phyloP scores from a whole-genome alignment of 208 protist genomes.

The Leishmania tropica region DNA sequence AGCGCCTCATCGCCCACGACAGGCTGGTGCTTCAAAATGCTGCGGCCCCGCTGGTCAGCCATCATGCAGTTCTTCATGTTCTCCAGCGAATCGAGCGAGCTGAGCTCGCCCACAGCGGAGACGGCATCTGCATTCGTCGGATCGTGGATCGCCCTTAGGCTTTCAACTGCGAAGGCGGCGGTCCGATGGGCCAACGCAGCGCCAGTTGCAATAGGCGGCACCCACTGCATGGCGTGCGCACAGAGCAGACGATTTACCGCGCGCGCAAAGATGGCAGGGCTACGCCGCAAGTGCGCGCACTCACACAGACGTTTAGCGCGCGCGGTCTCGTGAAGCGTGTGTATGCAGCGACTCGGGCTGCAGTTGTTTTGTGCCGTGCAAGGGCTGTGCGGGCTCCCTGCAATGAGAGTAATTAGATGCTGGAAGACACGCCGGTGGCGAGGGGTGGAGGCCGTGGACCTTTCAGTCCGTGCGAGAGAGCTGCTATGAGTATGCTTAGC shows the following conservation, averaged over 20 bases:
- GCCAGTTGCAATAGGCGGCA: slow-evolving; percentile 37
- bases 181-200: slow-evolving; percentile 34
- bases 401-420: too few species aligned
- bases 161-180: slow-evolving; percentile 58
- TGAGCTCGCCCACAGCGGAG: slow-evolving; percentile 76
- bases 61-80: slow-evolving; percentile 81
- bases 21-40: slow-evolving; percentile 63
- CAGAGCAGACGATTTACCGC: not conserved
- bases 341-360: not conserved
- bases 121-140: slow-evolving; percentile 67
- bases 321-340: not conserved
- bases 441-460: not conserved
- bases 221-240: slow-evolving; percentile 18
- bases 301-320: not conserved
- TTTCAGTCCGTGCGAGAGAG: too few species aligned
- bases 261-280: not conserved
- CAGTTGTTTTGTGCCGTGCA: not conserved
- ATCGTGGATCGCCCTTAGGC: slow-evolving; percentile 60
- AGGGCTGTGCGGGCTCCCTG: not conserved
- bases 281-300: not conserved
- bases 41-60: slow-evolving; percentile 63
- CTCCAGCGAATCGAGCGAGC: slow-evolving; percentile 61
- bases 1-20: slow-evolving; percentile 65
- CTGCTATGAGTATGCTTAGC: not conserved
- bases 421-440: not conserved